phyloP scores from a whole-genome alignment of 495 filamentous ascomycete genomes.

The Hyphodiscus hymeniophilus region DNA sequence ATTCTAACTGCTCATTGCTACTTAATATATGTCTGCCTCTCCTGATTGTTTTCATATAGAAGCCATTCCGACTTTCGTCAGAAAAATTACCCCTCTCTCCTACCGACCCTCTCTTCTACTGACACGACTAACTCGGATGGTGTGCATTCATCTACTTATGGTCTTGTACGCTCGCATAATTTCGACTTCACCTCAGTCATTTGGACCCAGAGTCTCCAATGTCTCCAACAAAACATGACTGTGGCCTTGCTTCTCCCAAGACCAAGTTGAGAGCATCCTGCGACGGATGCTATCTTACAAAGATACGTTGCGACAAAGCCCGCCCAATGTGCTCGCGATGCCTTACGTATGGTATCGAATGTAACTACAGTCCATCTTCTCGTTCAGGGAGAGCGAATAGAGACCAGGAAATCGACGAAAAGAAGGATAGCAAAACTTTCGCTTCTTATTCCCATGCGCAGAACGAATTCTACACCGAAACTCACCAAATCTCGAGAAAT shows the following conservation, averaged over 20 bases:
- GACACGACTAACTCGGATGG: too few relatives aligned
- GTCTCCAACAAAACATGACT: neutral
- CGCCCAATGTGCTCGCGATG: slow-evolving; percentile 42
- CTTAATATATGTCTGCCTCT: too few relatives aligned
- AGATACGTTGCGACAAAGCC: slow-evolving; percentile 46
- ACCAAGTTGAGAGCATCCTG: slow-evolving; percentile 41
- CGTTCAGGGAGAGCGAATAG: slow-evolving; percentile 27
- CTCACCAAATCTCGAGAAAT: neutral
- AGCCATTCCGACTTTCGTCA: neutral
- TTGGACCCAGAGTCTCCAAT: neutral
- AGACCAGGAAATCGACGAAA: neutral
- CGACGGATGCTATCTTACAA: slow-evolving; percentile 47
- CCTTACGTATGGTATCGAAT: slow-evolving; percentile 36
- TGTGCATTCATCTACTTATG: too few relatives aligned
- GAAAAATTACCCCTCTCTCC: too few relatives aligned
- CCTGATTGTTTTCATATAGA: too few relatives aligned
- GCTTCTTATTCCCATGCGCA: neutral
- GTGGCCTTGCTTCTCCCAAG: slow-evolving; percentile 26
- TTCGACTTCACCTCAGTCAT: too few relatives aligned
- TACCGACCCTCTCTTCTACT: too few relatives aligned
- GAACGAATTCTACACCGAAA: neutral
- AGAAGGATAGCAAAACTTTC: neutral
- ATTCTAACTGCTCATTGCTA: too few relatives aligned
- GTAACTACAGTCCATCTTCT: slow-evolving; percentile 42
- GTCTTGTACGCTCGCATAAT: too few relatives aligned